Evolutionary conservation across 2,329 filamentous ascomycete genomes (phyloP), one percentile per base, ranked within the genome.

Genomic region (Cladosporium sphaerospermum): DNA sequence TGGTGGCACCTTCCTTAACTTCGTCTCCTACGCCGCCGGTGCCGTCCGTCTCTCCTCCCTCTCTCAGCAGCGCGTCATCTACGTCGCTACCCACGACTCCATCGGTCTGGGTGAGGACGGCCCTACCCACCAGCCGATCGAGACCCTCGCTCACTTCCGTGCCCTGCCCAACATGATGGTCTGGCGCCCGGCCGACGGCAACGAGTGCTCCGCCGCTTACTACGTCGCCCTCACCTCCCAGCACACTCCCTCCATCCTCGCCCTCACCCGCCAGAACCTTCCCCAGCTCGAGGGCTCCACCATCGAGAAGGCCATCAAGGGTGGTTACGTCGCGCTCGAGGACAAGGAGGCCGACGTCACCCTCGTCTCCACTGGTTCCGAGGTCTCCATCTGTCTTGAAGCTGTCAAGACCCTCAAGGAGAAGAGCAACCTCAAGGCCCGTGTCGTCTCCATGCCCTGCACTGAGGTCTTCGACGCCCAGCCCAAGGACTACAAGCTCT

Each of bases 101-200:
- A 99, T 99, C 67, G 93, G 93, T 80, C 89, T 97, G 63, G 93
- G 93, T 75, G 93, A 99, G 79, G 93, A 99, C 69, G 93, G 93
- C 59, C 92, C 93, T 64, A 99, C 93, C 54, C 93, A 99, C 78
- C 93, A 99, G 82, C 93, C 93, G 73, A 96, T 99, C 65, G 93
- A 99, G 84, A 96, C 90, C 42, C 84, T 97, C 59, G 87, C 91
- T 56, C 93, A 97, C 78, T 97, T 97, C 89, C 92, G 93, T 73
- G 93, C 93, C 61, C 83, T 97, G 64, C 93, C 93, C 70, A 99
- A 99, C 86, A 88, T 87, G 81, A 96, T 97, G 89, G 92, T 97
- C 67, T 97, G 93, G 93, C 91, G 93, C 70, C 93, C 93, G 63
- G 92, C 93, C 66, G 93, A 97, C 69, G 92, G 92, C 69, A 97